Conservation (phyloP, 2,329 filamentous ascomycete genomes). For the Clonostachys rhizophaga region DNA sequence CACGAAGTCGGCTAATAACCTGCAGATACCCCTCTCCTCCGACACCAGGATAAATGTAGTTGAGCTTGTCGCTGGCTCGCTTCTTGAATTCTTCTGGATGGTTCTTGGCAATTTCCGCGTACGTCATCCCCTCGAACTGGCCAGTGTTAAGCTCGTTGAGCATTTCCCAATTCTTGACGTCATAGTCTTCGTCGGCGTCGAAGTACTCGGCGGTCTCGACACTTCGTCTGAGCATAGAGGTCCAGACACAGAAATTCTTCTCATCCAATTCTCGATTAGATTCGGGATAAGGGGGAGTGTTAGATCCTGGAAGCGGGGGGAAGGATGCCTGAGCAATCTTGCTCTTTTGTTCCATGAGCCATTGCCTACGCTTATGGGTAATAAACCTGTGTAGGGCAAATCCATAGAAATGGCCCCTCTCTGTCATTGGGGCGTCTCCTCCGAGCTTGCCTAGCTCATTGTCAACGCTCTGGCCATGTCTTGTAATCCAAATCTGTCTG, state of each 20-base stretch:
- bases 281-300: slow-evolving; percentile 92
- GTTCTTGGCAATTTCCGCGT: slow-evolving; percentile 78
- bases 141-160: slow-evolving; percentile 94
- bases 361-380: slow-evolving; percentile 71
- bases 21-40: slow-evolving; percentile 96
- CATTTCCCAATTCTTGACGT: slow-evolving; percentile 97
- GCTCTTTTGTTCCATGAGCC: slow-evolving; percentile 78
- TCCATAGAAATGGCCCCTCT: slow-evolving; percentile 75
- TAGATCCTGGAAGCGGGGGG: slow-evolving; percentile 86
- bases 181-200: slow-evolving; percentile 86
- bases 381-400: slow-evolving; percentile 79
- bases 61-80: slow-evolving; percentile 81
- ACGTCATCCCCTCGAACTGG: slow-evolving; percentile 90
- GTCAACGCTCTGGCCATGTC: slow-evolving; percentile 87
- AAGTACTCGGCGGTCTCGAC: slow-evolving; percentile 87
- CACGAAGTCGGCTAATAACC: slow-evolving; percentile 89
- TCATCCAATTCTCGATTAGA: slow-evolving; percentile 64
- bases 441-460: slow-evolving; percentile 87
- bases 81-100: slow-evolving; percentile 78
- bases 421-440: slow-evolving; percentile 80
- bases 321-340: slow-evolving; percentile 75
- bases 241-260: slow-evolving; percentile 98
- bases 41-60: slow-evolving; percentile 93
- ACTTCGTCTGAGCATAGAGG: slow-evolving; percentile 89
- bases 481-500: slow-evolving; percentile 95